Conservation (phyloP, 768 basidiomycete species). For the Agaricus subrufescens region DNA sequence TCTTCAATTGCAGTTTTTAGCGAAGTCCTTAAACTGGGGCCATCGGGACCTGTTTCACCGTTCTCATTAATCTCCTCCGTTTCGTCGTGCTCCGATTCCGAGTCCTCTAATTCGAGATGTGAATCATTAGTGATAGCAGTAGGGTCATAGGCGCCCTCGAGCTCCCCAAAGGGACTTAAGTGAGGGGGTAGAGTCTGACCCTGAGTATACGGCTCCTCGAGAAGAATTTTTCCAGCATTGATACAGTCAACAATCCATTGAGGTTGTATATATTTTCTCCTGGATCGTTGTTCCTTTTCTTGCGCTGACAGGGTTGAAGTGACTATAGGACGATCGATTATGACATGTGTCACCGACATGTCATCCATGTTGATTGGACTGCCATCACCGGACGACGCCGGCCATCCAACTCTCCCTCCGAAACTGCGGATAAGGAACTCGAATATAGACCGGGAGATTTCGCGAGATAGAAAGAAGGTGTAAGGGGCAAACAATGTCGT, state of each 20-base stretch:
- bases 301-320: constrained; percentile 44
- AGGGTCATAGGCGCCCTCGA: constrained; percentile 73
- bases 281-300: constrained; percentile 56
- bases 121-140: constrained; percentile 33
- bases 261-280: constrained; percentile 89
- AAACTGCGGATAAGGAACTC: constrained; percentile 92
- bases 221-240: constrained; percentile 78
- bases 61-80: constrained; percentile 16
- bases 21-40: background rate
- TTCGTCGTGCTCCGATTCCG: constrained; percentile 25
- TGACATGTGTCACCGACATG: constrained; percentile 86
- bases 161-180: constrained; percentile 90
- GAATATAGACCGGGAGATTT: constrained; percentile 86
- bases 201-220: constrained; percentile 82
- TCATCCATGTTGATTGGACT: constrained; percentile 78
- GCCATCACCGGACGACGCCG: constrained; percentile 72
- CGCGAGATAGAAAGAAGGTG: constrained; percentile 91
- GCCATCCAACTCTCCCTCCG: constrained; percentile 92
- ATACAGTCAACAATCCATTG: constrained; percentile 98
- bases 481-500: constrained; percentile 77
- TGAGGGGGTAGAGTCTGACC: constrained; percentile 90
- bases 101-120: constrained; percentile 28
- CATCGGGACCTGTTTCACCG: constrained; percentile 12
- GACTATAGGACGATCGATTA: constrained; percentile 82
- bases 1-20: constrained; percentile 31